Evolutionary conservation across 352 stramenopile species (phyloP).

Genomic region (Globisporangium parvum): DNA sequence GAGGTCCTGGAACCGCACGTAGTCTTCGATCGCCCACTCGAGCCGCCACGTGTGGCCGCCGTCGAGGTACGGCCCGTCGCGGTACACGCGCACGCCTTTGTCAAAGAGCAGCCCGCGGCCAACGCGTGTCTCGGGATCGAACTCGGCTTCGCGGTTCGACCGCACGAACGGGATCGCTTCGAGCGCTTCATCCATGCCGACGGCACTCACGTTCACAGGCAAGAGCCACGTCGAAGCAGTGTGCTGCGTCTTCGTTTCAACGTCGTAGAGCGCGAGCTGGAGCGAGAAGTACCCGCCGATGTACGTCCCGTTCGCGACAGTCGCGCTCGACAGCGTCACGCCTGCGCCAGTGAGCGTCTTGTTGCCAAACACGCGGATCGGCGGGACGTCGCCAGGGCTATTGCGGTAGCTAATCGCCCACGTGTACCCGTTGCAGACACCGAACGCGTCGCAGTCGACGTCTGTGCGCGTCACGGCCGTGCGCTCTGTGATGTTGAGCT

Average conservation of each 20-base stretch:
- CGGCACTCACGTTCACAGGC: conserved; percentile 61
- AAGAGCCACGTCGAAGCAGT: conserved; percentile 55
- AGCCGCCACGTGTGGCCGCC: conserved; percentile 69
- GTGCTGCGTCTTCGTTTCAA: conserved; percentile 27
- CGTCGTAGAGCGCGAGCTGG: conserved; percentile 42
- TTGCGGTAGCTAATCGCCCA: conserved; percentile 62
- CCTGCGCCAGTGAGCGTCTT: conserved; percentile 25
- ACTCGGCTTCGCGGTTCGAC: conserved; percentile 63
- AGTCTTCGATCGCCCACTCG: conserved; percentile 70
- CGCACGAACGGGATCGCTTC: conserved; percentile 61
- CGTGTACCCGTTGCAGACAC: conserved; percentile 56
- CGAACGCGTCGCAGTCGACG: conserved; percentile 51
- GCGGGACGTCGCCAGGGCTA: conserved; percentile 56
- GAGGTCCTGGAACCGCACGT: conserved; percentile 62
- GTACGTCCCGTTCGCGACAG: conserved; percentile 70
- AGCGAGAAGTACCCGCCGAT: conserved; percentile 57
- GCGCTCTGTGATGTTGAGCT: conserved; percentile 33
- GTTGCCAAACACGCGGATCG: conserved; percentile 37
- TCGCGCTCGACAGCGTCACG: conserved; percentile 22
- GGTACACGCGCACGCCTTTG: conserved; percentile 66
- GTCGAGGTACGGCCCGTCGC: conserved; percentile 59
- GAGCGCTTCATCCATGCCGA: conserved; percentile 68
- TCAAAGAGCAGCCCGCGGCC: conserved; percentile 57
- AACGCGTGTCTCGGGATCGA: conserved; percentile 38
- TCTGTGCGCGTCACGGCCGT: conserved; percentile 28